Conservation (phyloP, 805 yeast species). For the Monosporozyma unispora region DNA sequence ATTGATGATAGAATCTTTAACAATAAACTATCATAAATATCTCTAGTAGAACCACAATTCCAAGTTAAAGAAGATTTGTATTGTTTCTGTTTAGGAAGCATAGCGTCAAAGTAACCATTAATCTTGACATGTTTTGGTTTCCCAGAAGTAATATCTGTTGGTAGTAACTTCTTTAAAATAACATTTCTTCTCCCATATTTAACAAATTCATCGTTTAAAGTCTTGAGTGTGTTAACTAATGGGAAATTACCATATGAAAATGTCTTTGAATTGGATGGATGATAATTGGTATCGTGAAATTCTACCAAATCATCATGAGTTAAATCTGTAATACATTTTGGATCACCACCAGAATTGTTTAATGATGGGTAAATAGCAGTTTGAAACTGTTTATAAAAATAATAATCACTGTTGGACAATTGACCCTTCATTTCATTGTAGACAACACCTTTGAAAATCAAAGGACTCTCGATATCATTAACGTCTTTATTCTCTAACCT, state of each 20-base stretch:
- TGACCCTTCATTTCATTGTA: constrained; percentile 99
- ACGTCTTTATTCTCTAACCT: constrained; percentile 68
- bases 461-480: constrained; percentile 47
- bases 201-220: constrained; percentile 42
- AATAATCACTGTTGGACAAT: constrained; percentile 77
- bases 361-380: constrained; percentile 76
- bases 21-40: constrained; percentile 60
- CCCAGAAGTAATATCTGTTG: constrained; percentile 36
- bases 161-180: constrained; percentile 24
- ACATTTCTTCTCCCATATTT: constrained; percentile 44
- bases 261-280: constrained; percentile 81
- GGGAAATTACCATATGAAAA: constrained; percentile 82
- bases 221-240: constrained; percentile 48
- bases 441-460: constrained; percentile 88
- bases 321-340: constrained; percentile 64
- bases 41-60: constrained; percentile 69
- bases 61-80: constrained; percentile 79
- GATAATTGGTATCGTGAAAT: constrained; percentile 70
- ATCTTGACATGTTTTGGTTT: constrained; percentile 29
- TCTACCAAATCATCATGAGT: constrained; percentile 65
- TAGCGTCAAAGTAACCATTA: constrained; percentile 77
- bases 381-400: constrained; percentile 75
- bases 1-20: constrained; percentile 63
- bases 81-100: constrained; percentile 59
- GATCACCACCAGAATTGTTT: constrained; percentile 93